Percentiles rank a stretch among this genome's conserved stretches.
Conservation (phyloP, 192 early-diverging fungal genomes). For the Helicostylum pulchrum region DNA sequence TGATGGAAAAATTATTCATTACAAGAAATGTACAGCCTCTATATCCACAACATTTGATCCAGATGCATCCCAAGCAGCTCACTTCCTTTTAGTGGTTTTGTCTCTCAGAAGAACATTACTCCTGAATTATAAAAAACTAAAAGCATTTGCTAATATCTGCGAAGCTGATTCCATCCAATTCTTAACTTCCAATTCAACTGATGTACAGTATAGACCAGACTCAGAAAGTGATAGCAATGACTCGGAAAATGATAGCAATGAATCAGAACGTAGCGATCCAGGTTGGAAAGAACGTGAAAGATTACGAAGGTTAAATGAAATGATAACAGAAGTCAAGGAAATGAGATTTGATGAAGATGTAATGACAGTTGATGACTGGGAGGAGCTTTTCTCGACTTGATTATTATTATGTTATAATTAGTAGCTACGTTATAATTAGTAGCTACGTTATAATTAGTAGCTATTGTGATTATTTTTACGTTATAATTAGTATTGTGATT, state of each 20-base stretch:
- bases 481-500: neutral
- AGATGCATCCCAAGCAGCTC: too few relatives aligned
- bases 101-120: too few relatives aligned
- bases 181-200: constrained; percentile 4
- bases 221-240: neutral
- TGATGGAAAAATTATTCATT: constrained; percentile 6
- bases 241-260: neutral
- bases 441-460: too few relatives aligned
- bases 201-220: constrained; percentile 3
- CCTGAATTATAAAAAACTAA: neutral
- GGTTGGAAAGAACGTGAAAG: constrained; percentile 8
- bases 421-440: too few relatives aligned
- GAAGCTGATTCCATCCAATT: constrained; percentile 1
- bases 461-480: neutral
- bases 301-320: constrained; percentile 2
- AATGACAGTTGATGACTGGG: neutral
- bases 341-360: constrained; percentile 3
- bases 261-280: neutral
- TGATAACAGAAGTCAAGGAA: neutral
- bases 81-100: too few relatives aligned
- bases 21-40: constrained; percentile 6
- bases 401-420: neutral
- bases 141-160: constrained; percentile 1
- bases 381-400: constrained; percentile 2
- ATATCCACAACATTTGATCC: neutral